Evolutionary conservation across 371 early-diverging fungal species (phyloP), one percentile per base, ranked within the genome.

Genomic region (Mucor racemosus): DNA sequence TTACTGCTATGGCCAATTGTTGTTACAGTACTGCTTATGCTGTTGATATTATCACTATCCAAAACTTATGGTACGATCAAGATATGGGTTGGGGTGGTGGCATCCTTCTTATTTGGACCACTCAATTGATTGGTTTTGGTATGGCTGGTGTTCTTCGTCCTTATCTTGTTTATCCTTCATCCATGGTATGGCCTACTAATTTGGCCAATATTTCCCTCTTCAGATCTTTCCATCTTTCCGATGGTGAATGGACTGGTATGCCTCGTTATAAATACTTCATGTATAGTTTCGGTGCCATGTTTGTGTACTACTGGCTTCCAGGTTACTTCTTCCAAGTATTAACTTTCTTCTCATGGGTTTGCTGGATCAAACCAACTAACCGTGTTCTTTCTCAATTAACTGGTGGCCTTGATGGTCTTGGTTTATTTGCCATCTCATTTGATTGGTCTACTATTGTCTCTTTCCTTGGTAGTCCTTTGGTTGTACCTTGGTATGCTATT

Each of bases 151-250:
- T 91, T 1, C 78, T 88, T 38, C 88, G 95, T 53, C 81, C 84
- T 39, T 92, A 80, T 72, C 80, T 96, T 26, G 93, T 96, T n/a
- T 82, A 88, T 41, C 95, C 95, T 14, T 79, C 92, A 1, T 79
- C 88, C 10, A 95, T 97, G 96, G 81, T 94, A 53, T 97, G 95
- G 95, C 95, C 95, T 15, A 59, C 76, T 5, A 88, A 82, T 53
- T 75, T 96, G 60, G 80, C 93, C 19, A 82, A 82, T 42, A 88
- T 93, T 41, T 88, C 94, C 7, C 75, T 95, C 31, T 88, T 92
- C 78, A 83, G 82, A 42, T 84, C 92, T 0, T 88, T 94, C 66
- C 95, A 95, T 74, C 77, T 70, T 19, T 75, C 63, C 14, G 76
- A 72, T 58, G 74, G 84, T 3, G 60, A 86, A 65, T 69, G 79